Evolutionary conservation across 208 protist genomes (phyloP).

Genomic region (Leptomonas pyrrhocoris): DNA sequence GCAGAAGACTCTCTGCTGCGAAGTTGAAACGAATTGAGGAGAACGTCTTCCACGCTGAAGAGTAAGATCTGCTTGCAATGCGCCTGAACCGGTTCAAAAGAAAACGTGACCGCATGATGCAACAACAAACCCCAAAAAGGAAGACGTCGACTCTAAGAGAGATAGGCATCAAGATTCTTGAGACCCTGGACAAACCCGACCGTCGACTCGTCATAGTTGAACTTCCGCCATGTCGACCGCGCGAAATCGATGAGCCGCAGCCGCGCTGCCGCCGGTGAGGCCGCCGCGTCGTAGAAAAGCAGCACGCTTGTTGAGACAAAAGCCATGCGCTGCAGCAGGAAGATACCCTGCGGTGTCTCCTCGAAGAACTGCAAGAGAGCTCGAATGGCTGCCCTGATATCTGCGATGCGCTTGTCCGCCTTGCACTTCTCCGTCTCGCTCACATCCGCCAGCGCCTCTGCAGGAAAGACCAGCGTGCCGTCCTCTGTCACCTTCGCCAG

Average conservation of each 20-base stretch:
- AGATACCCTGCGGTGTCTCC: conserved; percentile 44
- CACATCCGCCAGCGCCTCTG: not conserved
- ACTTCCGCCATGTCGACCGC: conserved; percentile 52
- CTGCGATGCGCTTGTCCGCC: conserved; percentile 21
- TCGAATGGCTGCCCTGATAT: conserved; percentile 26
- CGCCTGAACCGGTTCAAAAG: no score
- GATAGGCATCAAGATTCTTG: conserved; percentile 34
- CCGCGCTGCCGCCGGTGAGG: conserved; percentile 1
- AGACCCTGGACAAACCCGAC: conserved; percentile 72
- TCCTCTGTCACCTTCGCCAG: conserved; percentile 11
- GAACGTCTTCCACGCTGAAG: no score
- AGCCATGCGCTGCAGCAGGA: conserved; percentile 53
- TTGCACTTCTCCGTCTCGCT: not conserved
- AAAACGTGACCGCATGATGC: no score
- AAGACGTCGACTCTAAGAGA: conserved; percentile 9
- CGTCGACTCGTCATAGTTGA: conserved; percentile 70
- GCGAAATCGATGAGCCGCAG: conserved; percentile 79
- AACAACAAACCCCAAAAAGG: not conserved
- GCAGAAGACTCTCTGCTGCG: no score
- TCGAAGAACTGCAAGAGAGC: conserved; percentile 64
- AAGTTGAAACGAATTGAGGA: no score
- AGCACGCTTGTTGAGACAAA: conserved; percentile 80
- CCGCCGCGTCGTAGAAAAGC: conserved; percentile 64
- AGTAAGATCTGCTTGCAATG: no score
- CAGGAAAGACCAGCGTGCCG: conserved; percentile 13